Conservation (phyloP, 805 yeast species). For the Metschnikowia kofuensis region DNA sequence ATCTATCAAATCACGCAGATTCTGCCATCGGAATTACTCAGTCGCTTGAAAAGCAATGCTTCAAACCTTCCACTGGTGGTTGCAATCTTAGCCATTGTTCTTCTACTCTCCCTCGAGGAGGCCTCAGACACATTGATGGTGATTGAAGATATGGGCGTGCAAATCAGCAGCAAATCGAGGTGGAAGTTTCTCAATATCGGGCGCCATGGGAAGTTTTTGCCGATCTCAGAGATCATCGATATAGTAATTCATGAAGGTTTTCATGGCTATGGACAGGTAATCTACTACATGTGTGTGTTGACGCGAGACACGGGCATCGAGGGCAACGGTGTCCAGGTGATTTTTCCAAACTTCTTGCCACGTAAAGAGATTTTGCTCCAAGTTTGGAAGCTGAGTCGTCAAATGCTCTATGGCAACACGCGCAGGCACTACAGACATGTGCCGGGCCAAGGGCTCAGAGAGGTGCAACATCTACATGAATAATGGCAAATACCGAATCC, state of each 20-base stretch:
- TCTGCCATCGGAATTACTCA: neutral
- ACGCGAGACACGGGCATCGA: slow-evolving; percentile 31
- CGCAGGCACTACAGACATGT: slow-evolving; percentile 18
- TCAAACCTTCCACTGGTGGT: neutral
- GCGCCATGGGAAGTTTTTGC: slow-evolving; percentile 45
- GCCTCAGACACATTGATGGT: slow-evolving; percentile 43
- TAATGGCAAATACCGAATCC: neutral
- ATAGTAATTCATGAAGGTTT: slow-evolving; percentile 76
- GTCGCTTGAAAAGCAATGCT: neutral
- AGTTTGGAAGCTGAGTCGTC: slow-evolving; percentile 40
- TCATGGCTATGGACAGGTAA: slow-evolving; percentile 58
- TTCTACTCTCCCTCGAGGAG: slow-evolving; percentile 27
- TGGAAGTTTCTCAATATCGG: slow-evolving; percentile 16
- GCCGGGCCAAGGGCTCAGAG: slow-evolving; percentile 21
- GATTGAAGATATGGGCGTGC: slow-evolving; percentile 47
- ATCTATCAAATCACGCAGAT: neutral
- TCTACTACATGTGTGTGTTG: slow-evolving; percentile 60
- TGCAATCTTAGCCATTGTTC: slow-evolving; percentile 5
- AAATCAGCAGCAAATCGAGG: slow-evolving; percentile 29
- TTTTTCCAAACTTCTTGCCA: slow-evolving; percentile 43
- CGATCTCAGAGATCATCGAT: slow-evolving; percentile 56
- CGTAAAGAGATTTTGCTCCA: slow-evolving; percentile 36
- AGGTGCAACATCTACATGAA: slow-evolving; percentile 16
- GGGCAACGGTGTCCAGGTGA: slow-evolving; percentile 29
- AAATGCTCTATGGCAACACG: slow-evolving; percentile 28